Percentiles rank a stretch among this genome's conserved stretches.
Conservation (phyloP, 2,329 filamentous ascomycete species). For the Coniochaeta sp. region DNA sequence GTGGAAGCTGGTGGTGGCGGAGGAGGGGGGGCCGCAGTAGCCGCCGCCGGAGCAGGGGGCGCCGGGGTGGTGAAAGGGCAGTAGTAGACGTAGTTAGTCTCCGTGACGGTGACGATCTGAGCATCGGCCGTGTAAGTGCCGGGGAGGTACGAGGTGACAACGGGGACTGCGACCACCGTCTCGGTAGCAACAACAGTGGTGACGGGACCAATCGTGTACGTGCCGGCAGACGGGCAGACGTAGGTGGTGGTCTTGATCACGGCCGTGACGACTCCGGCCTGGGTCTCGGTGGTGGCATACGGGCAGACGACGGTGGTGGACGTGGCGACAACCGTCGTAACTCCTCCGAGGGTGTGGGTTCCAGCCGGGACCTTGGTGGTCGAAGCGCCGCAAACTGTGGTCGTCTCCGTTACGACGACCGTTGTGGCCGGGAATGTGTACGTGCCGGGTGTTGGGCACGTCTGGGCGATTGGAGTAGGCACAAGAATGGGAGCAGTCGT, state of each 20-base stretch:
- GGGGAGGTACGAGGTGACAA: constrained; percentile 55
- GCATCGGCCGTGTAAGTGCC: constrained; percentile 68
- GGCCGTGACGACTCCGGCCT: constrained; percentile 54
- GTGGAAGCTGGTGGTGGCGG: constrained; percentile 12
- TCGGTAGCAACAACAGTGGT: constrained; percentile 51
- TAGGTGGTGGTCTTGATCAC: constrained; percentile 64
- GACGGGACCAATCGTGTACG: constrained; percentile 66
- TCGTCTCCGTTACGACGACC: constrained; percentile 57
- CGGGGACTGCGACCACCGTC: constrained; percentile 56
- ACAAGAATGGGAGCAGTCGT: constrained; percentile 37
- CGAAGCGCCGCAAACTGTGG: constrained; percentile 58
- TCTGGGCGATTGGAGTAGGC: constrained; percentile 44
- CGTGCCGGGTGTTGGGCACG: constrained; percentile 59
- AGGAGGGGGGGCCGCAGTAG: constrained; percentile 19
- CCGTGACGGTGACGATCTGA: constrained; percentile 60
- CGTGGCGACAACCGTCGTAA: constrained; percentile 62
- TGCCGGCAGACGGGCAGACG: constrained; percentile 66
- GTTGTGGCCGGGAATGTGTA: constrained; percentile 74
- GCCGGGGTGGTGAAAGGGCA: constrained; percentile 55
- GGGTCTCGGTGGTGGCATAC: constrained; percentile 57
- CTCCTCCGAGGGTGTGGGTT: constrained; percentile 63
- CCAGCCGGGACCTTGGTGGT: constrained; percentile 56
- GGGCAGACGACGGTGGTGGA: constrained; percentile 65
- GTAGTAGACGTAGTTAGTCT: constrained; percentile 61
- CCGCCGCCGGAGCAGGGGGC: constrained; percentile 19